phyloP scores from a whole-genome alignment of 805 yeast genomes.

The Alloascoidea hylecoeti region DNA sequence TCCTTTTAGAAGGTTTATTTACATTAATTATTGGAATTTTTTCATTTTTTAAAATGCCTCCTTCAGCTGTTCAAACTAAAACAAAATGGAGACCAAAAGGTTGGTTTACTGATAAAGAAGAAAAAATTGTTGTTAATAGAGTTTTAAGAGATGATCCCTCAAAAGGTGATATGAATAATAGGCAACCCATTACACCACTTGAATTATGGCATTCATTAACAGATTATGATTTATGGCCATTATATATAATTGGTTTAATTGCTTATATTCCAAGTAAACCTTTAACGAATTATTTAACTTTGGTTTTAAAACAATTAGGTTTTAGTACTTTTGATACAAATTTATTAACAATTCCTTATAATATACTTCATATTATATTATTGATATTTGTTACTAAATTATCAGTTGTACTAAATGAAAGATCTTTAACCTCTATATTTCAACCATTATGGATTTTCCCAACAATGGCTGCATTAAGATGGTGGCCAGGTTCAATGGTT shows the following conservation, averaged over 20 bases:
- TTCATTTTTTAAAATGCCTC: slow-evolving; percentile 35
- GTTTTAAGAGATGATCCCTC: slow-evolving; percentile 50
- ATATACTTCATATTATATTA: slow-evolving; percentile 9
- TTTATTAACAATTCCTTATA: slow-evolving; percentile 35
- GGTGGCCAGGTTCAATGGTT: slow-evolving; percentile 25
- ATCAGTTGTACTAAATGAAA: too few relatives aligned
- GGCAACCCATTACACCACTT: slow-evolving; percentile 30
- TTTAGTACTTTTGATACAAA: slow-evolving; percentile 38
- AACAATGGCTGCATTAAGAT: slow-evolving; percentile 19
- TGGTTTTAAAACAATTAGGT: slow-evolving; percentile 31
- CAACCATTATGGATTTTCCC: slow-evolving; percentile 21
- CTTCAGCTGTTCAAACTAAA: slow-evolving; percentile 38
- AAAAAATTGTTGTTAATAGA: slow-evolving; percentile 42
- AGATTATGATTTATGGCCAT: slow-evolving; percentile 46
- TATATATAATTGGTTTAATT: slow-evolving; percentile 31
- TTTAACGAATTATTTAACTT: slow-evolving; percentile 28
- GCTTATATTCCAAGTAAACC: slow-evolving; percentile 24
- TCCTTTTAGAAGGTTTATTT: slow-evolving; percentile 34
- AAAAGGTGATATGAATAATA: slow-evolving; percentile 51
- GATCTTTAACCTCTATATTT: slow-evolving; percentile 11
- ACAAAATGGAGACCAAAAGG: slow-evolving; percentile 34
- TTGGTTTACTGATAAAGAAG: slow-evolving; percentile 38
- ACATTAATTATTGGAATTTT: slow-evolving; percentile 30
- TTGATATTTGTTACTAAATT: slow-evolving; percentile 22
- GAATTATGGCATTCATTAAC: slow-evolving; percentile 25